phyloP scores from a whole-genome alignment of 2,329 filamentous ascomycete species.

The Colletotrichum paranaense region DNA sequence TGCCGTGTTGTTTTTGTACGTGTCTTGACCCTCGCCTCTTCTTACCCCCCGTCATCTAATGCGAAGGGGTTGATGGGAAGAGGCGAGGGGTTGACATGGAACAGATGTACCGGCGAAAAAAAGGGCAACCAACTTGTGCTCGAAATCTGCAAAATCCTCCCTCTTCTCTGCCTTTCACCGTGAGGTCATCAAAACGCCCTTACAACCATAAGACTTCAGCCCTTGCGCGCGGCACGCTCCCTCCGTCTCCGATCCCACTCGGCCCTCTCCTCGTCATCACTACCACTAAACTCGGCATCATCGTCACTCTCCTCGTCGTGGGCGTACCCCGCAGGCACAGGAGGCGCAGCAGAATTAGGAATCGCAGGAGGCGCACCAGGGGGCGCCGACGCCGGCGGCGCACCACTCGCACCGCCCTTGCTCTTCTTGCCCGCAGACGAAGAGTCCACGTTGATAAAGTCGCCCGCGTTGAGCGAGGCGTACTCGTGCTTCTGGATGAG shows the following conservation, averaged over 20 bases:
- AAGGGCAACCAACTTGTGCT: neutral
- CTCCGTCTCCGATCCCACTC: slow-evolving; percentile 67
- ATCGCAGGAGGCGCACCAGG: slow-evolving; percentile 24
- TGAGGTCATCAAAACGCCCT: neutral
- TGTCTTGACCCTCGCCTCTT: neutral
- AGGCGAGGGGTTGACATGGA: neutral
- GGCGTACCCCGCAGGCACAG: slow-evolving; percentile 37
- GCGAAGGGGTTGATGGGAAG: too few relatives aligned
- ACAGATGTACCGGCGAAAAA: neutral
- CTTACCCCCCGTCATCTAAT: neutral
- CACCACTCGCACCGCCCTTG: neutral
- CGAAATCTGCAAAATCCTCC: neutral
- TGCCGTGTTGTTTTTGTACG: neutral
- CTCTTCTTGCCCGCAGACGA: slow-evolving; percentile 20
- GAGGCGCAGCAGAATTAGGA: slow-evolving; percentile 32
- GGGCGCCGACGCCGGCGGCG: neutral
- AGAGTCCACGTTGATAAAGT: slow-evolving; percentile 60
- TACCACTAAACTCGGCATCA: slow-evolving; percentile 71
- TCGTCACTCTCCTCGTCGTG: slow-evolving; percentile 52
- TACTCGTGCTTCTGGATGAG: slow-evolving; percentile 80
- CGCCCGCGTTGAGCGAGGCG: slow-evolving; percentile 66
- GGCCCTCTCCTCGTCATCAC: slow-evolving; percentile 72
- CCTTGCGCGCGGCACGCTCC: slow-evolving; percentile 48
- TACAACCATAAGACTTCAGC: slow-evolving; percentile 12
- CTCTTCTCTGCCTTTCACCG: neutral